Evolutionary conservation across 495 filamentous ascomycete species (phyloP).

Genomic region (Penicillium samsonianum): DNA sequence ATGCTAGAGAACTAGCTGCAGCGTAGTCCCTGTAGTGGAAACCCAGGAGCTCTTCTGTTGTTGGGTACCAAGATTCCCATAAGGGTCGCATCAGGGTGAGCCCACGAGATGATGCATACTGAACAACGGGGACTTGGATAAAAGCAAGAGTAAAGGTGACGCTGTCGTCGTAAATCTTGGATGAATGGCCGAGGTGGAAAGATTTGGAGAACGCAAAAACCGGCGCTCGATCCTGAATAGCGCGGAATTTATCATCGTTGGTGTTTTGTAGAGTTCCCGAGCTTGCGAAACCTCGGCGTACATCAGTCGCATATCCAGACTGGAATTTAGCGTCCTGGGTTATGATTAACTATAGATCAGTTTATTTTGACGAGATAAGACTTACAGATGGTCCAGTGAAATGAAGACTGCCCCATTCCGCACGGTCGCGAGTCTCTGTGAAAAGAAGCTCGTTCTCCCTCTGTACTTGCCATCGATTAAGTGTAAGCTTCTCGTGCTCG

Average conservation of each 20-base stretch:
- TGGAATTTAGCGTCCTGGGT: constrained; percentile 61
- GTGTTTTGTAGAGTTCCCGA: constrained; percentile 66
- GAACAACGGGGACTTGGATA: constrained; percentile 79
- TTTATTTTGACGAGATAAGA: constrained; percentile 5
- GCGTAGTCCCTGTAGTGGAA: constrained; percentile 78
- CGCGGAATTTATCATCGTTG: constrained; percentile 64
- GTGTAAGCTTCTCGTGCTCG: constrained; percentile 26
- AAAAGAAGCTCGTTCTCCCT: constrained; percentile 66
- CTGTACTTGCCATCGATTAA: constrained; percentile 67
- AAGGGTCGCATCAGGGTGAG: constrained; percentile 82
- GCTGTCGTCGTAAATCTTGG: constrained; percentile 42
- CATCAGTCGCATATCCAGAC: constrained; percentile 64
- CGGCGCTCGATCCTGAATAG: constrained; percentile 81
- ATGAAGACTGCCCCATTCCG: constrained; percentile 88
- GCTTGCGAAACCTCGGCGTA: constrained; percentile 73
- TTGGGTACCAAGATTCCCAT: constrained; percentile 76
- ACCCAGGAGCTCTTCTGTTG: constrained; percentile 60
- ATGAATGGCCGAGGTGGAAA: constrained; percentile 53
- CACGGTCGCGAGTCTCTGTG: constrained; percentile 72
- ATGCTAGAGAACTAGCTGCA: constrained; percentile 60
- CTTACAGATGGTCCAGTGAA: constrained; percentile 68
- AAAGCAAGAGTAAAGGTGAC: constrained; percentile 82
- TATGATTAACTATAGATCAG: constrained; percentile 19
- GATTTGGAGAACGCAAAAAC: constrained; percentile 89
- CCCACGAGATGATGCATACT: constrained; percentile 81